These are phyloP conservation scores for Ustanciosporium gigantosporum DNA, from an alignment of 1,284 basidiomycete species.

Conservation along the genomic window DNA sequence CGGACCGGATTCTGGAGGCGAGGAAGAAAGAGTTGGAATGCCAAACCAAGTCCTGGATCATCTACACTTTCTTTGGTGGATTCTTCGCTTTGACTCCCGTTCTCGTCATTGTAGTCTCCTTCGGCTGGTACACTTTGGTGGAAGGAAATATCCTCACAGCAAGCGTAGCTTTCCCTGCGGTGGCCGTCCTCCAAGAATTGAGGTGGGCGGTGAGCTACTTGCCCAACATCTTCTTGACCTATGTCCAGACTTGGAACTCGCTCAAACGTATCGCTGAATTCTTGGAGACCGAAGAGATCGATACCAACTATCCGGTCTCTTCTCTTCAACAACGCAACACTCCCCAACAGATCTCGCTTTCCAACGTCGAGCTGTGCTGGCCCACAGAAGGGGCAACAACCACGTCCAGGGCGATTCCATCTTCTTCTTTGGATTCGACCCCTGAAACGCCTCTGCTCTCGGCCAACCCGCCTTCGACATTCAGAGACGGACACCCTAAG, in stretches of 20 bases:
- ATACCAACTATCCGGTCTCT: slow-evolving; percentile 63
- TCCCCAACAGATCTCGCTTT: slow-evolving; percentile 19
- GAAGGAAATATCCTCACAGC: slow-evolving; percentile 24
- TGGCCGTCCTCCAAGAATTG: slow-evolving; percentile 30
- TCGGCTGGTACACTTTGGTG: slow-evolving; percentile 30
- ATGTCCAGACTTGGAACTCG: slow-evolving; percentile 71
- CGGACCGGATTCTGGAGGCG: slow-evolving; percentile 12
- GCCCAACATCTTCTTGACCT: slow-evolving; percentile 17
- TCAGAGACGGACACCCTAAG: too few relatives aligned
- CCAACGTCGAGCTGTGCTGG: slow-evolving; percentile 2
- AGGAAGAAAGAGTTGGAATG: slow-evolving; percentile 15
- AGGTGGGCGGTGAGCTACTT: slow-evolving; percentile 25
- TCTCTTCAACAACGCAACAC: too few relatives aligned
- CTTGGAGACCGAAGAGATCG: slow-evolving; percentile 72
- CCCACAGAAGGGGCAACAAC: not conserved
- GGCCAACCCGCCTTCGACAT: not conserved
- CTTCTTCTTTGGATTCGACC: too few relatives aligned
- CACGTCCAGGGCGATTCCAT: not conserved
- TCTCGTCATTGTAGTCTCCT: slow-evolving; percentile 30
- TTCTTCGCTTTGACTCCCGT: slow-evolving; percentile 28
- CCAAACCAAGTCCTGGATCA: slow-evolving; percentile 20
- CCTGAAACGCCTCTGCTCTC: too few relatives aligned
- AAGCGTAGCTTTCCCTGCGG: slow-evolving; percentile 29
- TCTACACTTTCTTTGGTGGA: slow-evolving; percentile 18
- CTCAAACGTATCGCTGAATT: slow-evolving; percentile 78